These are phyloP conservation scores for Suhomyces maxii DNA, from an alignment of 1,139 yeast species.

Conservation along the genomic window DNA sequence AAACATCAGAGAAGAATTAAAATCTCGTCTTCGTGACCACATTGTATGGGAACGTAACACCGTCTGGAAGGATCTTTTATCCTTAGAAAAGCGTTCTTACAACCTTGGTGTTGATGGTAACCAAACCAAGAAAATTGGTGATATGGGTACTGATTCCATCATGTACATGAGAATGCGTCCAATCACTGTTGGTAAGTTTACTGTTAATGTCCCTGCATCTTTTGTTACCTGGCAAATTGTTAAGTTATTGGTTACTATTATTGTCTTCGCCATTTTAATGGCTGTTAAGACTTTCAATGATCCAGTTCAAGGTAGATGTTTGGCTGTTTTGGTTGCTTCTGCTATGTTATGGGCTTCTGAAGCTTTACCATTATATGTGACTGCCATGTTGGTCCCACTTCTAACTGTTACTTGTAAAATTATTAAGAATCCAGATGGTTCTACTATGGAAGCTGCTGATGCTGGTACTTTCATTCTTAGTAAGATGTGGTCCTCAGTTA, in stretches of 20 bases:
- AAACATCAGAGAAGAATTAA: conserved; percentile 63
- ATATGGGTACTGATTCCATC: conserved; percentile 27
- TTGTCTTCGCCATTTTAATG: conserved; percentile 50
- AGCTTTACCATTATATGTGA: conserved; percentile 83
- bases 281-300: conserved; percentile 62
- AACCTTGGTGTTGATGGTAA: conserved; percentile 34
- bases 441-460: conserved; percentile 56
- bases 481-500: conserved; percentile 94
- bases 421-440: conserved; percentile 55
- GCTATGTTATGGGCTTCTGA: conserved; percentile 94
- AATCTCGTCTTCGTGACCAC: conserved; percentile 81
- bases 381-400: conserved; percentile 79
- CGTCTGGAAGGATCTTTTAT: conserved; percentile 96
- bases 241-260: conserved; percentile 46
- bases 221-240: conserved; percentile 38
- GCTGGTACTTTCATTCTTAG: conserved; percentile 78
- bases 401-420: conserved; percentile 73
- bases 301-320: conserved; percentile 68
- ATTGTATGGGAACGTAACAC: conserved; percentile 96
- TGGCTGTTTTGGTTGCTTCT: conserved; percentile 76
- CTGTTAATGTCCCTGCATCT: conserved; percentile 28
- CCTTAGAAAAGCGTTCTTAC: conserved; percentile 66
- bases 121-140: conserved; percentile 33
- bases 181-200: conserved; percentile 1
- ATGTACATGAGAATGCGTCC: conserved; percentile 25